These are phyloP conservation scores for Aspergillus sp. DNA, from an alignment of 2,329 filamentous ascomycete genomes.

Conservation along the genomic window DNA sequence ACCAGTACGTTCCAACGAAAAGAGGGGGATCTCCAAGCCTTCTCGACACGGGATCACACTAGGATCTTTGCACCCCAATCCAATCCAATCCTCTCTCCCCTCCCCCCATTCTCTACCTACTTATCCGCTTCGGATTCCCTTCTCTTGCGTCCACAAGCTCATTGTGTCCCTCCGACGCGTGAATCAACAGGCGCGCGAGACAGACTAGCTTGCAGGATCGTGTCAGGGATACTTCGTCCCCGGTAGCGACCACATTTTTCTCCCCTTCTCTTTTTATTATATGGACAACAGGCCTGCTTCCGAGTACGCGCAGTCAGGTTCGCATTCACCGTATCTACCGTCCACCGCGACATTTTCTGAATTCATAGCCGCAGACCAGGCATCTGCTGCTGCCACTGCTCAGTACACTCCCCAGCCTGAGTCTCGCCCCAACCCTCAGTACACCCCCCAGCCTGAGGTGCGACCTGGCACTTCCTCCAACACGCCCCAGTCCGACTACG, in stretches of 20 bases:
- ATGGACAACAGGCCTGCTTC: conserved; percentile 64
- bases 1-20: conserved; percentile 21
- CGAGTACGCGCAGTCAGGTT: conserved; percentile 87
- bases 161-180: conserved; percentile 33
- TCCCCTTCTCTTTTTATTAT: conserved; percentile 33
- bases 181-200: conserved; percentile 27
- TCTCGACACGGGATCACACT: conserved; percentile 16
- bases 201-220: conserved; percentile 22
- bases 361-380: conserved; percentile 82
- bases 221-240: conserved; percentile 16
- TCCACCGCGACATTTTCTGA: conserved; percentile 70
- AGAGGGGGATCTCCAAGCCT: conserved; percentile 7
- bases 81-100: conserved; percentile 15
- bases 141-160: conserved; percentile 24
- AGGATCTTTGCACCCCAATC: conserved; percentile 13
- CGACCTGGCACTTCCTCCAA: conserved; percentile 65
- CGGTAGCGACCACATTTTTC: conserved; percentile 21
- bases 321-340: conserved; percentile 60
- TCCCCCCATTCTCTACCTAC: conserved; percentile 13
- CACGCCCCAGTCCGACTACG: conserved; percentile 88
- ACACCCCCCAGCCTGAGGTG: conserved; percentile 78
- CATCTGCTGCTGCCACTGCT: conserved; percentile 69
- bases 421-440: conserved; percentile 57
- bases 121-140: conserved; percentile 15
- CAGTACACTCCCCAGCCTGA: conserved; percentile 43